These are phyloP conservation scores for Lactarius akahatsu DNA, from an alignment of 768 basidiomycete genomes.

Conservation along the genomic window DNA sequence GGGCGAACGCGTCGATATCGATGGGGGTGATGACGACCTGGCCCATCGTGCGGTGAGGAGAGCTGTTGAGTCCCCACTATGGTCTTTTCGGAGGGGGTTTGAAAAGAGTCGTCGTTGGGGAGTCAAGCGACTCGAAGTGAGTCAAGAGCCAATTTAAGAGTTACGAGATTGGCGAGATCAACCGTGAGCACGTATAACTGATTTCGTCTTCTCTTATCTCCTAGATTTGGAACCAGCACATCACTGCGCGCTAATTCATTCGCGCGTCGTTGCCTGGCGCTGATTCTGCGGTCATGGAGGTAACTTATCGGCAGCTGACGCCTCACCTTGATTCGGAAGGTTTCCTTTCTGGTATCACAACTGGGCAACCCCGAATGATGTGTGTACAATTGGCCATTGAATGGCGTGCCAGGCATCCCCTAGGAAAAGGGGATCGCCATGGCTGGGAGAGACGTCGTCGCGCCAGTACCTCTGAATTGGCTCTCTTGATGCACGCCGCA, in stretches of 20 bases:
- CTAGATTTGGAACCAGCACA: neutral
- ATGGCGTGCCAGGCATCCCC: too few relatives aligned
- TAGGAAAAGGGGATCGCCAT: too few relatives aligned
- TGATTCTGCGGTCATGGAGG: too few relatives aligned
- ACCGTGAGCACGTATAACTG: neutral
- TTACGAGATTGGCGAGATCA: neutral
- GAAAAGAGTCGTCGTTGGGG: neutral
- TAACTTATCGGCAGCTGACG: neutral
- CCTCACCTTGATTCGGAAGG: neutral
- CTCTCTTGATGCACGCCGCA: too few relatives aligned
- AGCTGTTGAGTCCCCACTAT: neutral
- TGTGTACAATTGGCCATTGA: too few relatives aligned
- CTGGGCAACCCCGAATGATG: too few relatives aligned
- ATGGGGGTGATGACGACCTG: slow-evolving; percentile 2
- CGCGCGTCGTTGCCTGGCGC: neutral
- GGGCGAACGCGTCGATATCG: slow-evolving; percentile 1
- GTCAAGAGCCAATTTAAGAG: neutral
- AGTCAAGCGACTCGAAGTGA: neutral
- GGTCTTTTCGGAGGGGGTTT: neutral
- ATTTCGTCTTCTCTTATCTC: neutral
- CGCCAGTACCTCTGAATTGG: too few relatives aligned
- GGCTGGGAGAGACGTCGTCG: too few relatives aligned
- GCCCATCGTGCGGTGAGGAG: slow-evolving; percentile 1
- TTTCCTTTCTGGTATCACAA: neutral
- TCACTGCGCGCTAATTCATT: neutral